Percentiles rank a stretch among this genome's conserved stretches.
phyloP scores from a whole-genome alignment of 2,329 filamentous ascomycete species.

The Trichophyton equinum region DNA sequence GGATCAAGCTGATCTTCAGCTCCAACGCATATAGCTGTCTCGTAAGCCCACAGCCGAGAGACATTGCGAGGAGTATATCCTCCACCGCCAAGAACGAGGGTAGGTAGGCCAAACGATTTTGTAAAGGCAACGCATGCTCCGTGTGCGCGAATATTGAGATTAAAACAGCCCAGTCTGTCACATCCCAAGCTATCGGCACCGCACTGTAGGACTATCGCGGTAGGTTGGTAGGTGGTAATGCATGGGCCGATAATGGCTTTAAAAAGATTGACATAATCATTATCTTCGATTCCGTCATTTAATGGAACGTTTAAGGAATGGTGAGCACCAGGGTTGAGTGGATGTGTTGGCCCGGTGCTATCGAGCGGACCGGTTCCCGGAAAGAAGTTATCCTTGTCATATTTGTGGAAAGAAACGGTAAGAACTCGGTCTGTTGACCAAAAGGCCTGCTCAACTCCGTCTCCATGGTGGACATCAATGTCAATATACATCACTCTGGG shows the following conservation, averaged over 20 bases:
- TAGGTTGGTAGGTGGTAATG: slow-evolving; percentile 72
- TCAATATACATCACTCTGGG: slow-evolving; percentile 88
- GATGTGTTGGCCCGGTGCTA: slow-evolving; percentile 70
- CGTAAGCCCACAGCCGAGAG: slow-evolving; percentile 90
- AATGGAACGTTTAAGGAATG: slow-evolving; percentile 85
- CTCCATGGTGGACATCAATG: slow-evolving; percentile 84
- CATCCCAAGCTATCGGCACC: slow-evolving; percentile 90
- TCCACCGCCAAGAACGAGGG: slow-evolving; percentile 85
- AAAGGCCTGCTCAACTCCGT: slow-evolving; percentile 84
- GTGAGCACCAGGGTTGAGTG: slow-evolving; percentile 75
- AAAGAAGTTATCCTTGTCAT: slow-evolving; percentile 73
- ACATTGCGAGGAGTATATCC: slow-evolving; percentile 96
- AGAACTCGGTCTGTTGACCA: slow-evolving; percentile 81
- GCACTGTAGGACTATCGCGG: slow-evolving; percentile 86
- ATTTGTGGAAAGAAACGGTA: slow-evolving; percentile 94
- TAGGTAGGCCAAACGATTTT: slow-evolving; percentile 65
- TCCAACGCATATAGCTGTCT: slow-evolving; percentile 80
- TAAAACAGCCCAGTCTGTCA: slow-evolving; percentile 88
- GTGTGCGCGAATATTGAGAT: slow-evolving; percentile 89
- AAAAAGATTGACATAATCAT: slow-evolving; percentile 78
- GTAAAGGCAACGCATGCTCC: slow-evolving; percentile 82
- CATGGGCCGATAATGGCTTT: slow-evolving; percentile 65
- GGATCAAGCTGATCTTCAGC: slow-evolving; percentile 57
- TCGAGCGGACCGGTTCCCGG: slow-evolving; percentile 80
- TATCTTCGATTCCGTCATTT: slow-evolving; percentile 80